A percentile compares a stretch with the other conserved stretches of the same genome.
These are phyloP conservation scores for Candida palmyrensis DNA, from an alignment of 805 yeast genomes.

Conservation along the genomic window DNA sequence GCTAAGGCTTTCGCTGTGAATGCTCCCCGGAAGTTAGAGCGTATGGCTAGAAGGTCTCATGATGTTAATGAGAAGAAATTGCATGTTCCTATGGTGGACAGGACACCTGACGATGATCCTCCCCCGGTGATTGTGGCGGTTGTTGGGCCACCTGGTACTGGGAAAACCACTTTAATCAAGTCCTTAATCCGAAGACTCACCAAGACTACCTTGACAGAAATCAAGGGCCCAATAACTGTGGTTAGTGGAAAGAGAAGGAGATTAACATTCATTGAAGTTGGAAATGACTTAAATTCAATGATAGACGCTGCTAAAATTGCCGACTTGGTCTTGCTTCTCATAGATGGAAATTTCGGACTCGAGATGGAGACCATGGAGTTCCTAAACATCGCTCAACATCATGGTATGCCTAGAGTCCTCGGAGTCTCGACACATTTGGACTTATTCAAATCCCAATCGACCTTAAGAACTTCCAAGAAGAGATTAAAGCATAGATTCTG, in stretches of 20 bases:
- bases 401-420: constrained; percentile 96
- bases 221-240: constrained; percentile 94
- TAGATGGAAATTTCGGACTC: constrained; percentile 96
- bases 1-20: constrained; percentile 41
- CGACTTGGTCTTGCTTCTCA: constrained; percentile 79
- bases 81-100: constrained; percentile 96
- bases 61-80: constrained; percentile 78
- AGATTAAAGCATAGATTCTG: constrained; percentile 90
- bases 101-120: constrained; percentile 96
- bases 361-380: constrained; percentile 99
- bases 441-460: constrained; percentile 82
- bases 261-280: constrained; percentile 87
- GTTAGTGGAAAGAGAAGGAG: constrained; percentile 94
- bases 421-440: constrained; percentile 97
- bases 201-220: constrained; percentile 77
- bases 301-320: constrained; percentile 94
- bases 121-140: constrained; percentile 96
- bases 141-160: constrained; percentile 99
- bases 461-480: constrained; percentile 87
- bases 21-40: constrained; percentile 77
- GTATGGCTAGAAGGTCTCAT: constrained; percentile 77
- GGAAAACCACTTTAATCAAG: constrained; percentile 88
- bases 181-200: constrained; percentile 84
- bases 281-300: constrained; percentile 92
- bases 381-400: constrained; percentile 91